A percentile compares a stretch with the other conserved stretches of the same genome.
These are phyloP conservation scores for Russula griseocarnosa DNA, from an alignment of 768 basidiomycete species.

Conservation along the genomic window DNA sequence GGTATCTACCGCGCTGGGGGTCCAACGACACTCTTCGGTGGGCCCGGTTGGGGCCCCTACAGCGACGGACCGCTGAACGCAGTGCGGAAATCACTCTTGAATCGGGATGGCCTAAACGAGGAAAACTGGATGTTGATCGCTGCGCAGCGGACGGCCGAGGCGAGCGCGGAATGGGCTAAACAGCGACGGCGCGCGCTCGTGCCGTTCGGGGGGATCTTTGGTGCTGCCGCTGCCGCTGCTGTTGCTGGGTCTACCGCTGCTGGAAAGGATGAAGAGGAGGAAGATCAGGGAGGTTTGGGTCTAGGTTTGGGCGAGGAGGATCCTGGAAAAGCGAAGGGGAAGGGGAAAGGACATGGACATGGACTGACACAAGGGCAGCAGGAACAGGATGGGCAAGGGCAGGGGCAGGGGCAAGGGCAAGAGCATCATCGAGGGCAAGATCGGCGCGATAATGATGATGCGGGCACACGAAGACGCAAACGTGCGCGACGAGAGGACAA, in stretches of 20 bases:
- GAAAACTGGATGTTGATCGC: constrained; percentile 93
- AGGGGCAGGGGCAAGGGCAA: no score
- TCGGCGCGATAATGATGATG: constrained; percentile 30
- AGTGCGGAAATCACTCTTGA: constrained; percentile 73
- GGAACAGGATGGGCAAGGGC: not conserved
- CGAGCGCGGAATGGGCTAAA: constrained; percentile 60
- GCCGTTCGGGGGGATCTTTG: constrained; percentile 47
- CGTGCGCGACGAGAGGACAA: constrained; percentile 28
- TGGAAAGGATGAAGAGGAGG: constrained; percentile 34
- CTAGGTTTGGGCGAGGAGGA: constrained; percentile 23
- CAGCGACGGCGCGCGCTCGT: constrained; percentile 53
- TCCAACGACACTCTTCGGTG: constrained; percentile 88
- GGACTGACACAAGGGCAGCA: not conserved
- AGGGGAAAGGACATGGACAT: constrained; percentile 22
- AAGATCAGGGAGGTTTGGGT: not conserved
- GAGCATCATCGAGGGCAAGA: constrained; percentile 30
- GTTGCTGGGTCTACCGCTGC: not conserved
- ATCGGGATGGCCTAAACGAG: constrained; percentile 74
- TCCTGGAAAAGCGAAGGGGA: constrained; percentile 32
- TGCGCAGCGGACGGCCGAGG: constrained; percentile 59
- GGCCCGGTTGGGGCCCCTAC: constrained; percentile 79
- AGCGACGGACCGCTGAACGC: constrained; percentile 84
- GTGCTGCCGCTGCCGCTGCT: constrained; percentile 26
- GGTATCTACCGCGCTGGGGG: constrained; percentile 89
- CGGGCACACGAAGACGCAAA: constrained; percentile 23